Base-by-base conservation (phyloP, 768 basidiomycete species). In the Xerocomus potaroensis region DNA sequence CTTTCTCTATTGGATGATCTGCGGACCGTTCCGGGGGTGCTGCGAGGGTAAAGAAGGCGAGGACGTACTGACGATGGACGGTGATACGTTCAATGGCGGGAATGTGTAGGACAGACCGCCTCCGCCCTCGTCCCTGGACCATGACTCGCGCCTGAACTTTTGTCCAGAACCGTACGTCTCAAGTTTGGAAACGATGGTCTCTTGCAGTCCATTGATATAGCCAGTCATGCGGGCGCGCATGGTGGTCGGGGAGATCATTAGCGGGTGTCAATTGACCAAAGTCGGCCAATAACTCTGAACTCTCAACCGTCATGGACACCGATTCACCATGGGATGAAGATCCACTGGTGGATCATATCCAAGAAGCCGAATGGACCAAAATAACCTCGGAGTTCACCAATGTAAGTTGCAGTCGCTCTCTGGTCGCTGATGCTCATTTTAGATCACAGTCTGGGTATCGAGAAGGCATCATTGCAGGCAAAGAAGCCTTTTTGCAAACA, bases 381-480 rank as follows among this genome's bases (percentile, higher is more conserved):
- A 72, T 90, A 43, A 78, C 84, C 1, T 73, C 74, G 1, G 78
- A 81, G 29, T 90, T 88, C 62, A 83, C 80, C 16, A 87, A 84
- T 57, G 87, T 87, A 65, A 39, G 74, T 47, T 9, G 7, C 29
- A 5, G 12, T 44, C 36, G 6, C 18, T 8, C 40, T 21, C 16
- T 29, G 34, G 10, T 46, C n/a, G 40, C 37, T 19, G 36, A 3
- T 19, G 29, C 23, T 53, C 43, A 49, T 33, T 26, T 38, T 14
- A 32, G 9, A 29, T 43, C 38, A 8, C 38, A 96, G 95, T 81
- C 81, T 15, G 95, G 95, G 2, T 97, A 97, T 60, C 81, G 95
- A n/a, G 94, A 97, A 68, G 95, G 95, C 6, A 95, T 98, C 57
- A 87, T 84, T 0, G 82, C 85, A 4, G 95, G 95, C 3, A 98